Base-by-base conservation (phyloP, 768 basidiomycete genomes). In the Tylopilus felleus region DNA sequence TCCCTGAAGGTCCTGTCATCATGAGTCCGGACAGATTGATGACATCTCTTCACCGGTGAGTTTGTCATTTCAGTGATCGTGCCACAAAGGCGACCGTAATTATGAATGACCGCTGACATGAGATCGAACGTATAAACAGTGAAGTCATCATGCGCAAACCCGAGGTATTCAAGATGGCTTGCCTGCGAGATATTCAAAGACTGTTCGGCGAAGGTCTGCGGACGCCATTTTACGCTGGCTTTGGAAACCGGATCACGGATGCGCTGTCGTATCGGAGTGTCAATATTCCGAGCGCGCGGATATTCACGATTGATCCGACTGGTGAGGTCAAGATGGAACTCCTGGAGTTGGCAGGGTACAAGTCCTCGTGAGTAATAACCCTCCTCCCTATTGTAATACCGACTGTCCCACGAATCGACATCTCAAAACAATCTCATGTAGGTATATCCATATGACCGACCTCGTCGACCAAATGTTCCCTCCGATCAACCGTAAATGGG, bases 391-490 rank as follows among this genome's bases (percentile, higher is more conserved):
- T 27, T 27, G 25, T 27, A 4, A 3, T 27, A 27, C 7, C 25
- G 25, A 16, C 7, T 36, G 2, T 17, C 31, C 5, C 35, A 16
- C 17, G 35, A 17, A 36, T 16, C 17, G 35, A 36, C 14, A 36
- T 52, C 49, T 41, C 27, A 6, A 38, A n/a, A 42, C 13, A 9
- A 3, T 29, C 50, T 28, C 43, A 29, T 59, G 10, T 49, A 94
- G 93, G 51, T 98, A 98, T 70, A 98, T 98, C 55, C 91, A 95
- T 67, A 95, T 98, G 93, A 96, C 95, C 8, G 95, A 98, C 70
- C 82, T 99, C n/a, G 97, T 99, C 16, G 95, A 99, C 73, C 95
- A 97, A 72, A 95, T 97, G 86, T 99, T 99, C 76, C 97, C 97
- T 31, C 93, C 96, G 0, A 93, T 98, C 51, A 81, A 93, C 67